These are phyloP conservation scores for Biscogniauxia sp. DNA, from an alignment of 2,329 filamentous ascomycete species.

Conservation along the genomic window DNA sequence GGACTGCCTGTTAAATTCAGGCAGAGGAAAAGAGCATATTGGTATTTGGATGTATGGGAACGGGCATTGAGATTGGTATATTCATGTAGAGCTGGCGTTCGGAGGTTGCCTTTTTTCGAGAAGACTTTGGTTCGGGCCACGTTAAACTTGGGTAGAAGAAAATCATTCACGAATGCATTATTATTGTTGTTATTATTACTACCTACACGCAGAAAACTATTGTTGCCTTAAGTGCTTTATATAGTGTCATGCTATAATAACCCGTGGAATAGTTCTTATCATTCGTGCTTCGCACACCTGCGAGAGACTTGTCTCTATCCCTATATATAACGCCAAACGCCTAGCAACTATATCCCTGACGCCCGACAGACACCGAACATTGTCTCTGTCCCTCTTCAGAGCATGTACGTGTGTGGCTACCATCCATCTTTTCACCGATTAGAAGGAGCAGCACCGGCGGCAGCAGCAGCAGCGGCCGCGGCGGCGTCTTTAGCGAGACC, in stretches of 20 bases:
- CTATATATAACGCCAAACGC: conserved; percentile 12
- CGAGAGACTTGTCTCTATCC: too few species aligned
- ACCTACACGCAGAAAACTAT: neutral
- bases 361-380: too few species aligned
- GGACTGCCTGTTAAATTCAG: conserved; percentile 22
- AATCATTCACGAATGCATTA: neutral
- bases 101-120: neutral
- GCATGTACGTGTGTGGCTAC: neutral
- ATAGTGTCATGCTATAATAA: neutral
- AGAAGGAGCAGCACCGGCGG: neutral
- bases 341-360: neutral
- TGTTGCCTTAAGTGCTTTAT: neutral
- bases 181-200: neutral
- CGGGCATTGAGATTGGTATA: neutral
- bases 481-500: conserved; percentile 37
- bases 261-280: neutral
- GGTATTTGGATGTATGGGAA: conserved; percentile 11
- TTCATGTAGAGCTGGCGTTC: neutral
- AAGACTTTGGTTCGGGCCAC: neutral
- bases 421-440: conserved; percentile 9
- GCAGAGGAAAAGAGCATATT: neutral
- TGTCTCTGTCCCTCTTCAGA: neutral
- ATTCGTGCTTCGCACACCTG: too few species aligned
- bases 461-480: too few species aligned
- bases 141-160: neutral